phyloP scores from a whole-genome alignment of 2,329 filamentous ascomycete species.

The Pseudogymnoascus sp. region DNA sequence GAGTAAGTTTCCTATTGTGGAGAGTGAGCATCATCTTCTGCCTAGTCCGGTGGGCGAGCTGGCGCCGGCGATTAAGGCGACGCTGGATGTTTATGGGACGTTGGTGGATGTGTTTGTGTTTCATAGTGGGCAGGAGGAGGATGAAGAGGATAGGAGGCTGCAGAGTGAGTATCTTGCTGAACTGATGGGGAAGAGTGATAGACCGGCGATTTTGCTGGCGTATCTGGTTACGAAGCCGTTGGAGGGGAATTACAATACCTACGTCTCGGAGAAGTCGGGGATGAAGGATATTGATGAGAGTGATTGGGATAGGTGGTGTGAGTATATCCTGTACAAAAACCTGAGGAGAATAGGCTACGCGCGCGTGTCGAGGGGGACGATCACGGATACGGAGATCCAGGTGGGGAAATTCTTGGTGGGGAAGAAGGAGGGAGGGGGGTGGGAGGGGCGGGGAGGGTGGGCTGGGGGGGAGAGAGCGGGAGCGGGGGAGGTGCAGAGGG shows the following conservation, averaged over 20 bases:
- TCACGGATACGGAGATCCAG: conserved; percentile 96
- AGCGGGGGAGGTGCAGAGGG: conserved; percentile 68
- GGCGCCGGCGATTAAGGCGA: conserved; percentile 94
- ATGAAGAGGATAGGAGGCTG: conserved; percentile 79
- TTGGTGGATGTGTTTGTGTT: conserved; percentile 93
- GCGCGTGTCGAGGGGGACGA: conserved; percentile 76
- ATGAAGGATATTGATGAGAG: conserved; percentile 92
- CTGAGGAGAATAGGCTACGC: conserved; percentile 83
- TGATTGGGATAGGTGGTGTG: conserved; percentile 98
- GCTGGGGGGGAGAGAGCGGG: conserved; percentile 44
- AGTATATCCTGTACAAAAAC: conserved; percentile 94
- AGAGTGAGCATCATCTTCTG: conserved; percentile 91
- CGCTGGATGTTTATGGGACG: conserved; percentile 83
- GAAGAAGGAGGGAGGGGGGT: conserved; percentile 49
- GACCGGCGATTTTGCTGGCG: conserved; percentile 77
- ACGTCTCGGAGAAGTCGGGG: conserved; percentile 74
- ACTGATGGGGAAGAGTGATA: conserved; percentile 73
- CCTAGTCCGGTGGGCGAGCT: conserved; percentile 91
- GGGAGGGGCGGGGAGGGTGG: conserved; percentile 41
- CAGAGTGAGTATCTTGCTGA: conserved; percentile 80
- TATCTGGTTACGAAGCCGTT: conserved; percentile 89
- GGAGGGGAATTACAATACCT: conserved; percentile 94
- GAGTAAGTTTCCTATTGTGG: conserved; percentile 95
- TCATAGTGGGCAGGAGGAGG: conserved; percentile 97
- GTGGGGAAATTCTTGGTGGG: conserved; percentile 92